Evolutionary conservation across 345 rosid species (phyloP), one percentile per base, ranked within the genome.

Genomic region (Citrus reticulata): DNA sequence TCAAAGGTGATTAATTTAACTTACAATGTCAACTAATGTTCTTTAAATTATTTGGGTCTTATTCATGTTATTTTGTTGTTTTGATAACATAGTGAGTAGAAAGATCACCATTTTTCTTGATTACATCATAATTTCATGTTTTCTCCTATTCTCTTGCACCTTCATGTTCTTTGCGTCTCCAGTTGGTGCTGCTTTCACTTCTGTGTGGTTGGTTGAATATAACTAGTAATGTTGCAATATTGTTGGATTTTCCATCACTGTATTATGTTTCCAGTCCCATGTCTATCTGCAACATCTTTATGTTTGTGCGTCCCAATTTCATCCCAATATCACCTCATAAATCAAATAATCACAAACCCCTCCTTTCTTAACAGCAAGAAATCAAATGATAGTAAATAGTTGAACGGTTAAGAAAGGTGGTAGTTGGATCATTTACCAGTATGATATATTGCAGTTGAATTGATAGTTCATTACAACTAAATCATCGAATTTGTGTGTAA

Each of bases 1-100:
- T 94, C 97, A 9, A 91, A 87, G 94, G 93, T 90, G 37, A 72
- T 75, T 81, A 40, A 13, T 66, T 73, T 39, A 17, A 39, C 54
- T 73, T 73, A 2, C 29, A 22, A 65, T 73, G 68, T 69, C 35
- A 34, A 16, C 51, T 24, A 46, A 39, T 29, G 16, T 32, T 7
- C 19, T 40, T 40, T 13, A 37, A n/a, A 66, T 39, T 27, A 0
- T 27, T 51, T 22, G 62, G 22, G n/a, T 35, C 46, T 11, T 16
- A 9, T 3, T 67, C 17, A 19, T 51, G 11, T 9, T 13, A 54
- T n/a, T 55, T 9, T 54, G 14, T 14, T 68, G 54, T 51, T 68
- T 24, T 40, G 34, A 51, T 13, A 68, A 40, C 24, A 14, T 24
- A 39, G 34, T 1, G 72, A 68, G 57, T 68, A 11, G 34, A 22